Base-by-base conservation (phyloP, 208 protist species). In the Trichomonas gallinae region DNA sequence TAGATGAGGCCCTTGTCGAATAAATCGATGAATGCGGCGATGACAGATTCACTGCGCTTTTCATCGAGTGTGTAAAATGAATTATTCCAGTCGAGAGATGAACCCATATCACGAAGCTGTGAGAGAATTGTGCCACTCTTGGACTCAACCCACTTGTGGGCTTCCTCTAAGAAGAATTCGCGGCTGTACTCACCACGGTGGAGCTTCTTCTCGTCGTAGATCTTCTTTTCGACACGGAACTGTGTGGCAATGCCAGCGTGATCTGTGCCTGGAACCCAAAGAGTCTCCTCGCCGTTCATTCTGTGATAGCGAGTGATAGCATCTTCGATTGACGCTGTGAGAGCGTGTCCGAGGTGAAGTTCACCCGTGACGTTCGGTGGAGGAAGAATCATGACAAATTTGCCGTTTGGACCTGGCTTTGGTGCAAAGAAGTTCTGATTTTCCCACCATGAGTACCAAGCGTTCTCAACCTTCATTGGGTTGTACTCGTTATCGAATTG, bases 291-390 rank as follows among this genome's bases (percentile, higher is more conserved):
- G 96, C 99, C 99, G 45, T 63, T 48, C 97, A 98, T 97, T 51
- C 97, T 46, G 44, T 97, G 96, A 81, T 96, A 97, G 36, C 97
- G 89, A n/a, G 97, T 96, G 49, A 97, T 40, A 89, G 97, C 97
- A 87, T 98, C 97, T 97, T 98, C 97, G n/a, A 98, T 97, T 26
- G 97, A 96, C 0, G 97, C 96, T 49, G 97, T 99, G 26, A 99
- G 98, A 21, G 99, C 99, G 97, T 99, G 99, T 40, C 99, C 99
- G 42, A 99, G 97, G 97, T 99, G 99, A 23, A 99, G 98, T 63
- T 98, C 97, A 26, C 99, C 99, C 10, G 99, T 99, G 44, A 99
- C 99, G 97, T 99, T 99, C 23, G 99, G 99, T 88, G 99, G 99
- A 85, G 99, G 99, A 46, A 99, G 98, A 38, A 99, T 98, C 96